A percentile compares a stretch with the other conserved stretches of the same genome.
Evolutionary conservation across 495 filamentous ascomycete species (phyloP).

Genomic region (Penicillium nucicola): DNA sequence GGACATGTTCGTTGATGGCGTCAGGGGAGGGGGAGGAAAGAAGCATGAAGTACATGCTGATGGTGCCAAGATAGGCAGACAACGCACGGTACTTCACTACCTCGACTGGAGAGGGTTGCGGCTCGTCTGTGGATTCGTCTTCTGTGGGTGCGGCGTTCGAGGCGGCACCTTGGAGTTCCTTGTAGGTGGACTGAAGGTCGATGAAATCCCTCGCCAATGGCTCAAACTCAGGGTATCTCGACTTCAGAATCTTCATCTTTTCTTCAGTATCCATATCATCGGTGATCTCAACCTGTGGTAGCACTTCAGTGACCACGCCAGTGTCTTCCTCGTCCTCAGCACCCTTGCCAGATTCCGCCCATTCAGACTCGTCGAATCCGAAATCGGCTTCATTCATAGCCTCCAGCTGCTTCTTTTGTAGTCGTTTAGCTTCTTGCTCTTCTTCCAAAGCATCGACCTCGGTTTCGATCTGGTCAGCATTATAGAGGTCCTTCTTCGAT

Average conservation of each 20-base stretch:
- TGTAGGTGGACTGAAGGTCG: slow-evolving; percentile 63
- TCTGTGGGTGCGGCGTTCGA: slow-evolving; percentile 44
- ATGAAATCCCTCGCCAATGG: slow-evolving; percentile 77
- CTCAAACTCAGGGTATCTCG: slow-evolving; percentile 88
- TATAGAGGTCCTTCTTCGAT: slow-evolving; percentile 86
- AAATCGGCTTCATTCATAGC: slow-evolving; percentile 89
- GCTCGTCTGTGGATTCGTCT: slow-evolving; percentile 26
- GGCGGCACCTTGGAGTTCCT: slow-evolving; percentile 53
- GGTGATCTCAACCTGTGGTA: slow-evolving; percentile 78
- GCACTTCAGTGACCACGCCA: slow-evolving; percentile 70
- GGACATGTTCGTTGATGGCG: slow-evolving; percentile 40
- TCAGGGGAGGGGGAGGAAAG: slow-evolving; percentile 68
- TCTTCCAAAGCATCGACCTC: slow-evolving; percentile 90
- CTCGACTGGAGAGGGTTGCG: slow-evolving; percentile 41
- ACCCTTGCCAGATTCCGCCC: slow-evolving; percentile 54
- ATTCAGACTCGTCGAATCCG: slow-evolving; percentile 84
- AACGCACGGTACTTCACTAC: slow-evolving; percentile 72
- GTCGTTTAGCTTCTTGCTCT: slow-evolving; percentile 78
- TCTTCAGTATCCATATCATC: slow-evolving; percentile 75
- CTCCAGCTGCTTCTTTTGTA: slow-evolving; percentile 86
- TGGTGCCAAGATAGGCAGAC: slow-evolving; percentile 75
- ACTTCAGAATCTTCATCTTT: slow-evolving; percentile 68
- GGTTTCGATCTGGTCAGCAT: slow-evolving; percentile 85
- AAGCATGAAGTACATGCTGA: slow-evolving; percentile 92
- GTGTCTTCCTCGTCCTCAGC: slow-evolving; percentile 34